Conservation (phyloP, 1,139 yeast genomes). For the Candida anutae region DNA sequence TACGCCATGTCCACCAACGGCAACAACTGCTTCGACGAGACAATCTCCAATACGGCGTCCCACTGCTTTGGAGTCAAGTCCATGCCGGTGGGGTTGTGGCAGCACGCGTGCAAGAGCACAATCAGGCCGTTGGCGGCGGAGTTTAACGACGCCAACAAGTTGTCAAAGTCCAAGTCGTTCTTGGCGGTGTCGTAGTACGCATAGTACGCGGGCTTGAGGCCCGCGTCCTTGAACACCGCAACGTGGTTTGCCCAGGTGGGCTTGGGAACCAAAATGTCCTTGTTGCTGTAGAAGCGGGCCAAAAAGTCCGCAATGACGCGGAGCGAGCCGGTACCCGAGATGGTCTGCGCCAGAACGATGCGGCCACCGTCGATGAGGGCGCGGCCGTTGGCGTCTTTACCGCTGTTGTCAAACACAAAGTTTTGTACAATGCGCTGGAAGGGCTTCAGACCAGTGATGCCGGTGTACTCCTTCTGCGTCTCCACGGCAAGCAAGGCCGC, state of each 20-base stretch:
- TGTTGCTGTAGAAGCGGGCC: slow-evolving; percentile 35
- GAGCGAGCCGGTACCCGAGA: slow-evolving; percentile 55
- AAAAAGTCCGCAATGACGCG: slow-evolving; percentile 50
- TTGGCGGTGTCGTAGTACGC: slow-evolving; percentile 46
- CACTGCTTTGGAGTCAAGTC: slow-evolving; percentile 81
- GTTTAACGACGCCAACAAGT: slow-evolving; percentile 35
- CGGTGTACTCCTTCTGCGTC: slow-evolving; percentile 51
- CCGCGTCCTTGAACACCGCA: slow-evolving; percentile 48
- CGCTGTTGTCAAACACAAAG: slow-evolving; percentile 44
- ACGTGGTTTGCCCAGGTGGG: slow-evolving; percentile 78
- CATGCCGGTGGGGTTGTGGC: slow-evolving; percentile 95
- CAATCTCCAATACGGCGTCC: slow-evolving; percentile 57
- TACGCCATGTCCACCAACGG: slow-evolving; percentile 89
- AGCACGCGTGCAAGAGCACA: slow-evolving; percentile 84
- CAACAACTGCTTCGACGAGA: slow-evolving; percentile 48
- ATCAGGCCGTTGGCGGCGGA: slow-evolving; percentile 47
- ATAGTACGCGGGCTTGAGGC: slow-evolving; percentile 34
- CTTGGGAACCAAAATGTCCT: slow-evolving; percentile 49
- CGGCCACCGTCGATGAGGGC: slow-evolving; percentile 40
- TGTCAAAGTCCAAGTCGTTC: slow-evolving; percentile 47
- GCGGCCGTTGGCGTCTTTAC: slow-evolving; percentile 41
- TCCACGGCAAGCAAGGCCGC: slow-evolving; percentile 30
- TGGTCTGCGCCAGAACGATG: slow-evolving; percentile 50
- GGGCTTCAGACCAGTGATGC: slow-evolving; percentile 43
- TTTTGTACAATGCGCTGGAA: slow-evolving; percentile 42